These are phyloP conservation scores for Fusarium sp. DNA, from an alignment of 2,329 filamentous ascomycete species.

Conservation along the genomic window DNA sequence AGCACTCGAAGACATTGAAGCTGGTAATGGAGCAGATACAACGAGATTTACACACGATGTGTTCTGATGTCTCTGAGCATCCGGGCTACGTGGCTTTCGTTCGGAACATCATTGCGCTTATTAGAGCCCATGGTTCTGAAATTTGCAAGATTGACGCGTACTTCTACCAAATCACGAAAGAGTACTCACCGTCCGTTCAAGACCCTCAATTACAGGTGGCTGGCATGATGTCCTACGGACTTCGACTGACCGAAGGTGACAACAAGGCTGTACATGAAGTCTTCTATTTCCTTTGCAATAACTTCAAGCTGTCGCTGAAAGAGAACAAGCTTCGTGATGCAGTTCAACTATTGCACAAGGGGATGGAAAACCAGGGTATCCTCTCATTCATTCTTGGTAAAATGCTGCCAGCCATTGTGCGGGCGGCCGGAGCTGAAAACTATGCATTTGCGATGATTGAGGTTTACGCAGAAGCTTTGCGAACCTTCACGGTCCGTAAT, in stretches of 20 bases:
- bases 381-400: slow-evolving; percentile 61
- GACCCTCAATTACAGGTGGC: slow-evolving; percentile 69
- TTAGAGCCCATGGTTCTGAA: slow-evolving; percentile 65
- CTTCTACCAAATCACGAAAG: slow-evolving; percentile 67
- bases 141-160: slow-evolving; percentile 66
- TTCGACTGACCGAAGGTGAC: slow-evolving; percentile 66
- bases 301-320: slow-evolving; percentile 66
- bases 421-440: slow-evolving; percentile 50
- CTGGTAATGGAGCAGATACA: slow-evolving; percentile 67
- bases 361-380: slow-evolving; percentile 61
- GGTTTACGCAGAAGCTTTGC: slow-evolving; percentile 61
- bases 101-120: slow-evolving; percentile 63
- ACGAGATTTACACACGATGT: slow-evolving; percentile 58
- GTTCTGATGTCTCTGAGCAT: slow-evolving; percentile 56
- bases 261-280: slow-evolving; percentile 60
- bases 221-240: slow-evolving; percentile 66
- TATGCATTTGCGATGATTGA: slow-evolving; percentile 63
- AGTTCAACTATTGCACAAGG: slow-evolving; percentile 58
- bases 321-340: slow-evolving; percentile 63
- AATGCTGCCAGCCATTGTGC: slow-evolving; percentile 67
- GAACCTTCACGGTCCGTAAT: slow-evolving; percentile 51
- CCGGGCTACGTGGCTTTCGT: slow-evolving; percentile 63
- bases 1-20: slow-evolving; percentile 59
- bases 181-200: slow-evolving; percentile 66
- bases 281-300: slow-evolving; percentile 69